Base-by-base conservation (phyloP, 192 early-diverging fungal species). In the Backusella psychrophila region DNA sequence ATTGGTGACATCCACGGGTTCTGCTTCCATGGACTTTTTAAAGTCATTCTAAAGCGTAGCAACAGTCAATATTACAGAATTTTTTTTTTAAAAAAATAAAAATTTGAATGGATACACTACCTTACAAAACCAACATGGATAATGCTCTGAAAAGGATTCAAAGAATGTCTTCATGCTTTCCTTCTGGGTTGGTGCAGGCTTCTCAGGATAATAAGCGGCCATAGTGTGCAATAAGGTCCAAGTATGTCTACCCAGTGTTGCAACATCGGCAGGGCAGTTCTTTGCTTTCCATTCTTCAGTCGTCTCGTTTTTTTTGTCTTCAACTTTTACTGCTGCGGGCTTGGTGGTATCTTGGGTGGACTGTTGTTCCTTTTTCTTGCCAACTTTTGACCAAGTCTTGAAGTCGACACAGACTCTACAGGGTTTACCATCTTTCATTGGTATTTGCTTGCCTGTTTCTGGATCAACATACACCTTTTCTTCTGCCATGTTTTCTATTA, bases 141-240 rank as follows among this genome's bases (percentile, higher is more conserved):
- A 99, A 75, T 96, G 91, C 38, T 93, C 85, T 26, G 94, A 87
- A 77, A 99, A 94, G 14, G 92, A 89, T 1, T 75, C 72, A 39
- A 97, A 77, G 42, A 98, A 87, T 1, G 82, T 81, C 71, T 80
- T 81, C 95, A 97, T 97, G 73, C 85, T 89, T 15, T 82, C 71
- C 81, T 94, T 91, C 77, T 99, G 91, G 52, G 81, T 69, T 0
- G 69, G 34, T 1, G 90, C 87, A 0, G 97, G 95, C 7, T 78
- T 82, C 38, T 94, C 90, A 0, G 97, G 96, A 80, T 99, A 99
- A 82, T 99, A 97, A 0, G 96, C 96, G 1, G 96, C 95, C 94
- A 97, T 96, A 0, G 96, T 97, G 82, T 99, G 97, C 59, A 99
- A 85, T 73, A 98, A 95, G 9, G 96, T 98, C 97, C 97, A 99